Evolutionary conservation across 108 stramenopile genomes (phyloP).

Genomic region (Pseudonitzschia pungens): DNA sequence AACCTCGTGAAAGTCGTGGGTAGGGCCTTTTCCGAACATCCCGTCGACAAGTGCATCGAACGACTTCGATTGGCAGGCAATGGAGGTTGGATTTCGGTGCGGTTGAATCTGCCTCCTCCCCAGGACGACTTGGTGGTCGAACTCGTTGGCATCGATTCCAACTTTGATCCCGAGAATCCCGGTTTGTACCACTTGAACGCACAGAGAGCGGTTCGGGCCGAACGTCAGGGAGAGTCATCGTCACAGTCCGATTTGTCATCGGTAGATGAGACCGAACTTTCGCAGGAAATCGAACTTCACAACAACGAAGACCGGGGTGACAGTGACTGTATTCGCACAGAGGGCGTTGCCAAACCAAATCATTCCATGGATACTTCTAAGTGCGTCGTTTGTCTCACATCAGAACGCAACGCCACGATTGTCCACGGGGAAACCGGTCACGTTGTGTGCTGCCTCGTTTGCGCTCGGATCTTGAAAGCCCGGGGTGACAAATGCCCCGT

Average conservation of each 20-base stretch:
- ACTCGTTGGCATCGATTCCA: constrained; percentile 45
- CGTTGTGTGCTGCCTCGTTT: constrained; percentile 87
- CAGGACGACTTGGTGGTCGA: constrained; percentile 60
- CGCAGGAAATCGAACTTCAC: background rate
- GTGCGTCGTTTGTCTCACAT: constrained; percentile 76
- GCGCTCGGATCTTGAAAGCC: constrained; percentile 85
- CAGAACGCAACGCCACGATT: constrained; percentile 84
- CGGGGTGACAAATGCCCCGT: constrained; percentile 67
- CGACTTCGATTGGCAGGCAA: constrained; percentile 78
- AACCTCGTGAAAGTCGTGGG: constrained; percentile 54
- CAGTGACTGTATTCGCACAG: background rate
- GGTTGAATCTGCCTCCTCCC: constrained; percentile 53
- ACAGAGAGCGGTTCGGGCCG: constrained; percentile 8
- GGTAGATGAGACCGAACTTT: constrained; percentile 20
- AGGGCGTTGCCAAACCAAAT: background rate
- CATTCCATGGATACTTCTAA: constrained; percentile 17
- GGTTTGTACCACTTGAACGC: constrained; percentile 56
- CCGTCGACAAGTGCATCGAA: constrained; percentile 73
- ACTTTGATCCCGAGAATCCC: constrained; percentile 64
- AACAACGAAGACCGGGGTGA: background rate
- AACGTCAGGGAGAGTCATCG: constrained; percentile 24
- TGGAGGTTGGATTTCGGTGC: constrained; percentile 79
- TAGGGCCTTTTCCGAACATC: constrained; percentile 77
- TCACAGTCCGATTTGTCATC: constrained; percentile 27
- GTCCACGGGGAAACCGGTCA: constrained; percentile 94